Evolutionary conservation across 2,329 filamentous ascomycete species (phyloP), one percentile per base, ranked within the genome.

Genomic region (Ophiostoma sp.): DNA sequence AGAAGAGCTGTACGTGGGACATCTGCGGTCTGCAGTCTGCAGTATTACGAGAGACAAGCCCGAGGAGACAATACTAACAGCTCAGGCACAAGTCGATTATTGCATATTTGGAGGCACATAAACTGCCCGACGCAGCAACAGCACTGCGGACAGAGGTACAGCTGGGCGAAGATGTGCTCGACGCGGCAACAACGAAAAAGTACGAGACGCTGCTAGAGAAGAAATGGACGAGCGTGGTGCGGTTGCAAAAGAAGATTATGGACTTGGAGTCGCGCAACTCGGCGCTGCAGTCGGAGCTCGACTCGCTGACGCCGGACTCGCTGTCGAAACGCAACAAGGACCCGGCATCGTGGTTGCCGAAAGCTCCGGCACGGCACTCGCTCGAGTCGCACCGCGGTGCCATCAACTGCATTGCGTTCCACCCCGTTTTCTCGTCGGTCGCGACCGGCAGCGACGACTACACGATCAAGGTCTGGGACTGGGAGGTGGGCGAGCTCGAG

Each of bases 171-270:
- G 81, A 86, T 70, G 81, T 81, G 67, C 94, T 96, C 76, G 93
- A 97, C 78, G 84, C 91, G 73, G 86, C 87, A 23, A 97, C 92
- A 27, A 86, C 90, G 68, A 97, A 97, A 83, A 97, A 96, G 81
- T 98, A 97, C 81, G 93, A 97, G 80, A 91, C 92, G 1, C 81
- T 98, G 36, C 81, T 98, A 74, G 94, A 98, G 84, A 97, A 97
- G 86, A 98, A 98, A 83, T 98, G 94, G 94, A 98, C 94, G 27
- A 95, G 93, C 76, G 91, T 98, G 36, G 93, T 97, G 76, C 87
- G 94, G 72, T 80, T 98, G 79, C 94, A 98, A 81, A 97, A 97
- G 81, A 98, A 97, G 92, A 96, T 97, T 77, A 93, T 97, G 88
- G 94, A 98, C 74, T 86, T 97, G 23, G 94, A 97, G 81, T 87